Evolutionary conservation across 345 rosid genomes (phyloP), one percentile per base, ranked within the genome.

Genomic region (Ceriops zippeliana): DNA sequence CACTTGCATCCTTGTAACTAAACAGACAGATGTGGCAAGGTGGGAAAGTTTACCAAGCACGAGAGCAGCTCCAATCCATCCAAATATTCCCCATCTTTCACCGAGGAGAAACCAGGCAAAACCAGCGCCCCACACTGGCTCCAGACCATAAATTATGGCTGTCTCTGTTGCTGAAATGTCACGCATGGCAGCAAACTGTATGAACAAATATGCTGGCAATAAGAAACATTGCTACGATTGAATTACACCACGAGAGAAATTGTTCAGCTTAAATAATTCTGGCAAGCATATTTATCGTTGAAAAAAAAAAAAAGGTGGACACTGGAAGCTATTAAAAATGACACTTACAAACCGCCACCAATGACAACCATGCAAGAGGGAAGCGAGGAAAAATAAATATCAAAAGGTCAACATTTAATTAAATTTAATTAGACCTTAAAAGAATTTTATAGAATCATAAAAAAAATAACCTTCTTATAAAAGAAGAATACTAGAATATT

Each of bases 61-160:
- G 13, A 73, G 71, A 34, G 74, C 71, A 64, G 77, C 74, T 1
- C 80, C 80, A 49, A 77, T 46, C 80, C 80, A 77, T 61, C 80
- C 73, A 3, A 64, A 60, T 1, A 63, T 65, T 24, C 77, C 77
- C 76, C 80, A 76, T 19, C 80, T 72, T 31, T 72, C 80, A 42
- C 80, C 80, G 0, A 77, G 74, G 32, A 73, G 63, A 58, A 77
- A 77, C 77, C 80, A 77, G n/a, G 80, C 77, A 63, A 77, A 73
- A 52, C 73, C 77, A 65, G 80, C 74, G 42, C 77, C 80, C 71
- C 76, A 77, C 6, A 77, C 58, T 52, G 80, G 77, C 56, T 77
- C 80, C 56, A 73, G 46, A 61, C 80, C 77, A 17, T 72, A 73
- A 61, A 77, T 69, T 68, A 77, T 30, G 51, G 77, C 71, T 42